Evolutionary conservation across 2,329 filamentous ascomycete species (phyloP).

Genomic region (Fusarium floridanum): DNA sequence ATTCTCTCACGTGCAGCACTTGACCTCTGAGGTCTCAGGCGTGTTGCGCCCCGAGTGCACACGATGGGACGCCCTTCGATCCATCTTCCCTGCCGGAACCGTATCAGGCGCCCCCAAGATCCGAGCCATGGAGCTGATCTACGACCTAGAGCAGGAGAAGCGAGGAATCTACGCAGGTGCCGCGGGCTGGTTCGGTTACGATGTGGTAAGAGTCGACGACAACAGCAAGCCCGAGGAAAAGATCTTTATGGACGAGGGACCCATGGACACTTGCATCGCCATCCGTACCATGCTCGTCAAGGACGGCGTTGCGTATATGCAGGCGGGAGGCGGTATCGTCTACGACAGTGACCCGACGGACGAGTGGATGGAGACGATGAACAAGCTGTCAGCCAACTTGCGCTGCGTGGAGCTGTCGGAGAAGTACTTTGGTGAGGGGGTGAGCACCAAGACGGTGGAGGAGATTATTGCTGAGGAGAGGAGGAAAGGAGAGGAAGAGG

Average conservation of each 20-base stretch:
- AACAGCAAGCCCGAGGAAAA: slow-evolving; percentile 51
- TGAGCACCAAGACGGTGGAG: slow-evolving; percentile 43
- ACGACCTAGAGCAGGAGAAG: slow-evolving; percentile 93
- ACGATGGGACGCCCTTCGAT: slow-evolving; percentile 94
- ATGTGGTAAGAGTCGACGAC: slow-evolving; percentile 74
- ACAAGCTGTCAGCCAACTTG: slow-evolving; percentile 79
- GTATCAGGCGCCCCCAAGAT: slow-evolving; percentile 97
- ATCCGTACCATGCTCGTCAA: slow-evolving; percentile 95
- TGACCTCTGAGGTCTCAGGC: slow-evolving; percentile 95
- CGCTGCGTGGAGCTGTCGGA: slow-evolving; percentile 46
- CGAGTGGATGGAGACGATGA: slow-evolving; percentile 93
- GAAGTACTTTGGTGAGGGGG: slow-evolving; percentile 44
- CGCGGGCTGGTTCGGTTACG: slow-evolving; percentile 96
- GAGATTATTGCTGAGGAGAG: slow-evolving; percentile 46
- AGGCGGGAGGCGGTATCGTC: slow-evolving; percentile 90
- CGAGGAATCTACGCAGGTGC: slow-evolving; percentile 95
- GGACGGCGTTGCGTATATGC: slow-evolving; percentile 90
- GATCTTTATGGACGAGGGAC: slow-evolving; percentile 71
- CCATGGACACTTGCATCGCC: slow-evolving; percentile 88
- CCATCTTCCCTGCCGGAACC: slow-evolving; percentile 96
- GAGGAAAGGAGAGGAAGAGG: slow-evolving; percentile 45
- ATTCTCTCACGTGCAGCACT: slow-evolving; percentile 97
- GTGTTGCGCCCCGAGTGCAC: slow-evolving; percentile 86
- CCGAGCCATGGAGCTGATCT: slow-evolving; percentile 95
- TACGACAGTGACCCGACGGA: slow-evolving; percentile 95